A percentile compares a stretch with the other conserved stretches of the same genome.
Conservation (phyloP, 1,139 yeast genomes). For the Lizanozyma gosingica region DNA sequence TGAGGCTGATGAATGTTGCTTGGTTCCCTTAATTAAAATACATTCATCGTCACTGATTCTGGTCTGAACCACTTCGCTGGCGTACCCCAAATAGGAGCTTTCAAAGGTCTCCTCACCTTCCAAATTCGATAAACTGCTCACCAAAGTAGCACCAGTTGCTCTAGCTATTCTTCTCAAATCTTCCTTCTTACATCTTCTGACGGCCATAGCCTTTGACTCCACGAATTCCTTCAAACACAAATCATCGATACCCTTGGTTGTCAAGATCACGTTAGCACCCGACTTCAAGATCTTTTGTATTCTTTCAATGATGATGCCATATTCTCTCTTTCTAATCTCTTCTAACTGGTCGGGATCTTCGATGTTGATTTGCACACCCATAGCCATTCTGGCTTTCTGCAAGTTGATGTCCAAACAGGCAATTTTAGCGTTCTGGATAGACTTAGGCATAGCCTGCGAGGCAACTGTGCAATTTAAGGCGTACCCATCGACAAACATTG, state of each 20-base stretch:
- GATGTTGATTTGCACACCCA: conserved; percentile 95
- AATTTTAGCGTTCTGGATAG: conserved; percentile 66
- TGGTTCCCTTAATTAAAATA: conserved; percentile 87
- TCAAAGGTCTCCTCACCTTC: conserved; percentile 99
- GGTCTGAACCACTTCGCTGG: conserved; percentile 88
- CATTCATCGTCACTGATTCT: conserved; percentile 96
- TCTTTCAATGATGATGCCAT: conserved; percentile 83
- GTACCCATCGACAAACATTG: conserved; percentile 82
- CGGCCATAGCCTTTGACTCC: conserved; percentile 95
- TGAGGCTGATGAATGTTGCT: conserved; percentile 87
- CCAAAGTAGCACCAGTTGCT: conserved; percentile 94
- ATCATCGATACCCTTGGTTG: conserved; percentile 98
- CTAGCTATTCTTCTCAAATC: conserved; percentile 95
- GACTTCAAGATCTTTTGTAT: conserved; percentile 78
- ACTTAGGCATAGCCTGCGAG: conserved; percentile 90
- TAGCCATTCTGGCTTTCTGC: conserved; percentile 95
- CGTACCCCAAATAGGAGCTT: conserved; percentile 73
- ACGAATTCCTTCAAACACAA: conserved; percentile 91
- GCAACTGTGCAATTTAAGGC: conserved; percentile 97
- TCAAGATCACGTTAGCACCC: conserved; percentile 94
- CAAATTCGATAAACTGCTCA: conserved; percentile 80
- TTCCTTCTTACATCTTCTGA: conserved; percentile 94
- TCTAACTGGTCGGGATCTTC: conserved; percentile 97
- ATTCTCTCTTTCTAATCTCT: conserved; percentile 90
- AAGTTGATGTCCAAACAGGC: conserved; percentile 92